Evolutionary conservation across 495 filamentous ascomycete species (phyloP).

Genomic region (Astrocystis sublimbata): DNA sequence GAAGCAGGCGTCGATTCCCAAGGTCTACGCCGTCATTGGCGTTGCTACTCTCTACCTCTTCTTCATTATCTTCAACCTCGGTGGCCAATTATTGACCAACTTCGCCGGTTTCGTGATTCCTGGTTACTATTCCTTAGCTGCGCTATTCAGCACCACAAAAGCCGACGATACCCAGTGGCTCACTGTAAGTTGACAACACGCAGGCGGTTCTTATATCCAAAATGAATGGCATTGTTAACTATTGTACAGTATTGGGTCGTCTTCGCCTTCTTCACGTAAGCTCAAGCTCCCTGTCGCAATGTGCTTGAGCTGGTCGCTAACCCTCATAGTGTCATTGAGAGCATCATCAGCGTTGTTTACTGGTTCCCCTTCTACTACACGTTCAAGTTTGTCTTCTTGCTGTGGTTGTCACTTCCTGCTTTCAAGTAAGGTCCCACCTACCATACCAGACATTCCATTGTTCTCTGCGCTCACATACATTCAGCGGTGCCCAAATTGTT

Average conservation of each 20-base stretch:
- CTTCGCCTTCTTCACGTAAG: constrained; percentile 84
- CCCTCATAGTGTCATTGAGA: constrained; percentile 73
- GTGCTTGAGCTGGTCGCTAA: constrained; percentile 10
- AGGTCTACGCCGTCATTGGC: constrained; percentile 93
- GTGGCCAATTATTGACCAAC: constrained; percentile 95
- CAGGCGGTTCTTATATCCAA: neutral
- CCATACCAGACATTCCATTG: neutral
- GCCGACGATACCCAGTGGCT: constrained; percentile 90
- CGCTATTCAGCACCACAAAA: constrained; percentile 79
- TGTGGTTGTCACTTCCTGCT: constrained; percentile 96
- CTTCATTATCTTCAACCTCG: constrained; percentile 98
- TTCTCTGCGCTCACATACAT: constrained; percentile 31
- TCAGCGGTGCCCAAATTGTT: constrained; percentile 89
- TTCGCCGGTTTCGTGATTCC: constrained; percentile 91
- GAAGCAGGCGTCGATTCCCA: constrained; percentile 90
- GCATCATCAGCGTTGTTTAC: constrained; percentile 89
- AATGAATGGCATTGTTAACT: constrained; percentile 15
- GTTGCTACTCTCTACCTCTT: constrained; percentile 89
- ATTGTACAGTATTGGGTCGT: constrained; percentile 88
- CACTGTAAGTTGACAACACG: constrained; percentile 45
- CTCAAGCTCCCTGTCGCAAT: neutral
- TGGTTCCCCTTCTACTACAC: constrained; percentile 99
- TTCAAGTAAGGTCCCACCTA: constrained; percentile 65
- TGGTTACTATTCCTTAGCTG: constrained; percentile 91
- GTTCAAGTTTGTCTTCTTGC: constrained; percentile 95